Base-by-base conservation (phyloP, 2,329 filamentous ascomycete species). In the Verticillium isaacii region DNA sequence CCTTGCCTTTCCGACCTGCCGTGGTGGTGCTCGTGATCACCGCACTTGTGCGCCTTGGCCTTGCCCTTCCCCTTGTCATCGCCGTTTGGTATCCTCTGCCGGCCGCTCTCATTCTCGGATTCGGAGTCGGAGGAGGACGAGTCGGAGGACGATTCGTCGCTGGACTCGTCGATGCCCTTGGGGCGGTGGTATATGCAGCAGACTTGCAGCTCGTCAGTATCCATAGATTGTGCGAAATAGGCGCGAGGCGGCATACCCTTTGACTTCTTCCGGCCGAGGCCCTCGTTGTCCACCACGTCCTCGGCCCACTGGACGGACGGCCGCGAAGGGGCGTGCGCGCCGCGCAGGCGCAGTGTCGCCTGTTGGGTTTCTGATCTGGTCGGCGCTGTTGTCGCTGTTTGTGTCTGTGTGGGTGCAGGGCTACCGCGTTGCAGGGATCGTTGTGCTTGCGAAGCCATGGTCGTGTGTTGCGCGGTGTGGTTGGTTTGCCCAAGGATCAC, bases 101-200 rank as follows among this genome's bases (percentile, higher is more conserved):
- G 37, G 39, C 63, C 57, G 45, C 70, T 68, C 62, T 76, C 72
- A 9, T 69, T 71, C 62, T 73, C 85, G 1, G 82, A 84, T 54
- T 82, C 80, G 3, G 77, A 78, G 36, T 82, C 80, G 7, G 79
- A 80, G 8, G 76, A 79, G 5, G 80, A 82, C 15, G 86, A 87
- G 25, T 81, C 83, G 15, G 81, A 84, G 0, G 81, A 85, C 3
- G 84, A 86, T 58, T 89, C 86, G 66, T 87, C 86, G 67, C 89
- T 93, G 36, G 91, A 95, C 74, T 98, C 94, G 73, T 90, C 92
- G 4, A 92, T 87, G 12, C 83, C 85, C 67, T 89, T 90, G 7
- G 92, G 89, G 64, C 90, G 90, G 78, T 97, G 94, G 78, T 97
- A 99, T 75, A 99, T 99, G 75, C 95, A 99, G 83, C 95, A 99